Conservation (phyloP, 306 rosid genomes). For the Corylus heterophylla region DNA sequence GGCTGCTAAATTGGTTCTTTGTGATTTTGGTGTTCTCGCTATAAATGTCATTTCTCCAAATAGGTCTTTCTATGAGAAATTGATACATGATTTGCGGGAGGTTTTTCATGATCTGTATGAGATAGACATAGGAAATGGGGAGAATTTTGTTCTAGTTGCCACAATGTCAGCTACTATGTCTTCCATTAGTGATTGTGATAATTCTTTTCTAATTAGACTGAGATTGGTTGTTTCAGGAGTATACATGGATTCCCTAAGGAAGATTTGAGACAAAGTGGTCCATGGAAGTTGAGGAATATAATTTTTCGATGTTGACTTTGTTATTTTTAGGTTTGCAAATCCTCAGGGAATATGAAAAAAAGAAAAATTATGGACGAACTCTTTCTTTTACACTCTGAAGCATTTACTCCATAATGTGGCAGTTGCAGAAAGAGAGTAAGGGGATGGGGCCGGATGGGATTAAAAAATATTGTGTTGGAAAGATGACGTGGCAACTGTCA, state of each 20-base stretch:
- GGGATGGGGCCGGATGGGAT: too few species aligned
- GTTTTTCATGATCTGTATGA: slow-evolving; percentile 60
- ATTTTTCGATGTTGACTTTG: background rate
- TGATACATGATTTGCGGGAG: slow-evolving; percentile 40
- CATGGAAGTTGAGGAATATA: background rate
- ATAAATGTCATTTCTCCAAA: slow-evolving; percentile 68
- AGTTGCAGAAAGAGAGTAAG: too few species aligned
- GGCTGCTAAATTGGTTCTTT: slow-evolving; percentile 58
- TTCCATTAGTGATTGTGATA: slow-evolving; percentile 29
- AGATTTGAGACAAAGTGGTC: slow-evolving; percentile 30
- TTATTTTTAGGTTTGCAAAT: background rate
- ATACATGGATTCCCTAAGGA: slow-evolving; percentile 46
- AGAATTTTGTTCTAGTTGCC: slow-evolving; percentile 72
- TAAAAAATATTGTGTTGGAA: too few species aligned
- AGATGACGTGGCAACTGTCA: too few species aligned
- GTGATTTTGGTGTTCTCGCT: slow-evolving; percentile 59
- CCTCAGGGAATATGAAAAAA: background rate
- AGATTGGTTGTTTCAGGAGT: slow-evolving; percentile 57
- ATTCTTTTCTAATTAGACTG: slow-evolving; percentile 47
- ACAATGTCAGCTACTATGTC: slow-evolving; percentile 32
- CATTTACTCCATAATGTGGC: too few species aligned
- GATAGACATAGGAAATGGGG: slow-evolving; percentile 75
- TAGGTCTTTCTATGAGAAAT: slow-evolving; percentile 43
- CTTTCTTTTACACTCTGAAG: too few species aligned
- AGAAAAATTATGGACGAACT: background rate